Evolutionary conservation across 441 rosid genomes (phyloP), one percentile per base, ranked within the genome.

Genomic region (Brassica hybrid): DNA sequence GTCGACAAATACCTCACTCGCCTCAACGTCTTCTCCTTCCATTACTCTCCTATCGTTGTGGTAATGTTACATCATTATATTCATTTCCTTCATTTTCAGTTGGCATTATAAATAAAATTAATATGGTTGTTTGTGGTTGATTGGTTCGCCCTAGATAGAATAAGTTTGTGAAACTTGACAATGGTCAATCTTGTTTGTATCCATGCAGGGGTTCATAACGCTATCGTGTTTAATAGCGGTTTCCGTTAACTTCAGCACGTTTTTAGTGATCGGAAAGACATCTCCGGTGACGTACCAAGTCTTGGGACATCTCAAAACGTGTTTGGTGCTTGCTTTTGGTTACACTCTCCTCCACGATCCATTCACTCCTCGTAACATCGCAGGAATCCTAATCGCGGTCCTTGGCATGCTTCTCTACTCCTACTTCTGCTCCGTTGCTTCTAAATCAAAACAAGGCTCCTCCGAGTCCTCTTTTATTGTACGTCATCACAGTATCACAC

Each of bases 221-320:
- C 83, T 96, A 1, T 96, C 99, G 8, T 96, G 99, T 81, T 27
- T 96, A 18, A 94, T 96, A 80, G 81, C 99, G 19, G 99, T 96
- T 60, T 81, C 97, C 2, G 99, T 96, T 74, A 96, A 96, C 86
- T 96, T 96, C 76, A 96, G 99, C 81, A 96, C 99, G 1, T 96
- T 96, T 77, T 81, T 96, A 86, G 99, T 96, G 21, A 91, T 96
- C 25, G 99, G 99, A n/a, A 96, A 94, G 85, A 96, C 99, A 69
- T 96, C 99, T 2, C 99, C 99, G 0, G 98, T 96, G 18, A 94
- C 99, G 12, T 96, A 96, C 78, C 99, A 96, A 86, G 99, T 96
- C 72, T 92, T 96, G 11, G 99, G 99, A 5, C 99, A 96, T 80
- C 91, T 96, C 73, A 96, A 96, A 72, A 96, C 99, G 0, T 96